Evolutionary conservation across 2,329 filamentous ascomycete genomes (phyloP).

Genomic region (Zymoseptoria pseudotritici): DNA sequence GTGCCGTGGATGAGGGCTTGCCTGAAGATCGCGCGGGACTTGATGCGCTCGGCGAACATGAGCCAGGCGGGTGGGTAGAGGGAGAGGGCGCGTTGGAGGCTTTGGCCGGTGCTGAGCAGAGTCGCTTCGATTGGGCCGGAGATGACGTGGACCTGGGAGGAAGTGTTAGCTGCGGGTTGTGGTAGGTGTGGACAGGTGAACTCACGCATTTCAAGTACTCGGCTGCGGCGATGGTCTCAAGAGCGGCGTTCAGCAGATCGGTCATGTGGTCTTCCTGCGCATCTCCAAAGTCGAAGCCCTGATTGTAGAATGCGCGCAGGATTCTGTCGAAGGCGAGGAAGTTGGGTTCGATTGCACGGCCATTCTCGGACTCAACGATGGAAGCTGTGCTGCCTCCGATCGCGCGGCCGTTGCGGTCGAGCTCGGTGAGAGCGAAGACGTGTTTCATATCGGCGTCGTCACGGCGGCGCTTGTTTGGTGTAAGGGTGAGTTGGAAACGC

Average conservation of each 20-base stretch:
- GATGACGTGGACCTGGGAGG: slow-evolving; percentile 29
- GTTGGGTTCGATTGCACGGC: neutral
- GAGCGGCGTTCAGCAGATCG: slow-evolving; percentile 34
- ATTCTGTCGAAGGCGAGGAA: slow-evolving; percentile 35
- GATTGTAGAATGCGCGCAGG: slow-evolving; percentile 42
- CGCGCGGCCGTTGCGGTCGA: slow-evolving; percentile 21
- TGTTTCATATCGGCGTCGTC: slow-evolving; percentile 6
- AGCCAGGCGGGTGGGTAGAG: slow-evolving; percentile 40
- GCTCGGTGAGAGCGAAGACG: slow-evolving; percentile 7
- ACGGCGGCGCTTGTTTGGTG: slow-evolving; percentile 9
- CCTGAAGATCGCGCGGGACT: slow-evolving; percentile 39
- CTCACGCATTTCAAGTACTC: slow-evolving; percentile 40
- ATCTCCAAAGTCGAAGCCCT: slow-evolving; percentile 35
- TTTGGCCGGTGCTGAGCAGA: slow-evolving; percentile 41
- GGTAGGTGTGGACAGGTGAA: neutral
- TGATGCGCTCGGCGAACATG: slow-evolving; percentile 39
- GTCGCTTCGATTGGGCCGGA: slow-evolving; percentile 41
- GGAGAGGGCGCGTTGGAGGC: slow-evolving; percentile 40
- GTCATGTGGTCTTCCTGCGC: slow-evolving; percentile 30
- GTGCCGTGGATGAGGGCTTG: slow-evolving; percentile 40
- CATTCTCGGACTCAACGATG: neutral
- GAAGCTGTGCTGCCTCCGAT: neutral
- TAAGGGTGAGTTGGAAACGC: slow-evolving; percentile 20
- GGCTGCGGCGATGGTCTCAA: slow-evolving; percentile 38
- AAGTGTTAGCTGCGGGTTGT: slow-evolving; percentile 1